Evolutionary conservation across 1,139 yeast species (phyloP), one percentile per base, ranked within the genome.

Genomic region (Arxiozyma slooffiae): DNA sequence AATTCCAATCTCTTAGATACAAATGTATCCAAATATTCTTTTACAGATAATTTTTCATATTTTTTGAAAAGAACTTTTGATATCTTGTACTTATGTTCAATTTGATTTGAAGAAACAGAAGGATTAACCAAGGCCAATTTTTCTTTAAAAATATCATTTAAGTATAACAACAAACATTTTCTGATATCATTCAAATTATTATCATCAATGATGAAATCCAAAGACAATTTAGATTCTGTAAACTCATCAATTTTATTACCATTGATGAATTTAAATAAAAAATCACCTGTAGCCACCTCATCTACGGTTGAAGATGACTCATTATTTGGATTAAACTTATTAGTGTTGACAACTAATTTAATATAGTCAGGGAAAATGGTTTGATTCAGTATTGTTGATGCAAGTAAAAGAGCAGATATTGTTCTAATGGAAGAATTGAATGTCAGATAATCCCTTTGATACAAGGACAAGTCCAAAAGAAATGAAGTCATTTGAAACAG

Each of bases 401-500:
- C 87, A 57, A 90, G 68, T 49, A 83, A 66, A 60, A 83, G 81
- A 26, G 92, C 84, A 1, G 94, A 75, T 23, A 80, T 70, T 8
- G 95, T 85, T 30, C 87, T 74, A 47, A 79, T 63, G 1, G 89
- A 79, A 0, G 89, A 72, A 18, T 82, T 76, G 53, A 78, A 76
- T 41, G 77, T 74, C 50, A 89, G 69, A 61, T 83, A 86, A 44
- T 75, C 75, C 56, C 85, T 78, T 57, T 85, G 85, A 65, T 84
- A 89, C 23, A 88, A 69, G 0, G 96, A 75, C 49, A 85, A 69
- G 67, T 88, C 96, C 64, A 94, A 81, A 38, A 88, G 73, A 26
- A 81, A 70, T 44, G 77, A 63, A 1, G 70, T 44, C 18, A 55
- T 22, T 2, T 47, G 46, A 21, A 42, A 26, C 20, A 55, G 44